These are phyloP conservation scores for Polytrichum commune DNA, from an alignment of 225 moss, liverwort and hornwort genomes.

Conservation along the genomic window DNA sequence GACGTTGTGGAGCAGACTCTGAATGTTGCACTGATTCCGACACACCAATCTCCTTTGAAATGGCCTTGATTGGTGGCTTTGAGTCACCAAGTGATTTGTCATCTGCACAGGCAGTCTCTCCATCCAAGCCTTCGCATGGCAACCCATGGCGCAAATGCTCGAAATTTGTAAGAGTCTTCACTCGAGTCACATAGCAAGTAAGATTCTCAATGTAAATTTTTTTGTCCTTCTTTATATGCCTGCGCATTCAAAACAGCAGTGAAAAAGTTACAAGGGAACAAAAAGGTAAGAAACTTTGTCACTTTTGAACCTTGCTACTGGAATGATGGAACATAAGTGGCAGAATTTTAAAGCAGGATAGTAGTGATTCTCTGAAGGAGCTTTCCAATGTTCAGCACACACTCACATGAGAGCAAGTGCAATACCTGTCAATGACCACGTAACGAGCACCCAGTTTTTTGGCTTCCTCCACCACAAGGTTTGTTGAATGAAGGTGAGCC, in stretches of 20 bases:
- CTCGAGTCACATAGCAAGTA: conserved; percentile 50
- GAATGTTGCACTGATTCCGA: conserved; percentile 7
- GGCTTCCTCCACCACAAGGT: conserved; percentile 54
- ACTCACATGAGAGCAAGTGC: conserved; percentile 4
- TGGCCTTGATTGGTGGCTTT: too few relatives aligned
- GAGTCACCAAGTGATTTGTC: too few relatives aligned
- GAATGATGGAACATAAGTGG: too few relatives aligned
- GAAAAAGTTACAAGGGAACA: neutral
- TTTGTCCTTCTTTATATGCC: conserved; percentile 45
- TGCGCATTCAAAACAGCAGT: conserved; percentile 15
- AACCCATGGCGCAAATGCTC: conserved; percentile 54
- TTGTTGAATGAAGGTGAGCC: conserved; percentile 32
- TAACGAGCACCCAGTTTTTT: conserved; percentile 43
- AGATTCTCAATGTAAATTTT: conserved; percentile 44
- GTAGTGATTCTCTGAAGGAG: neutral
- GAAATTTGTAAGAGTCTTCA: conserved; percentile 25
- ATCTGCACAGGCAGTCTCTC: neutral
- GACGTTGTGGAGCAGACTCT: conserved; percentile 6
- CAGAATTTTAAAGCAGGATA: neutral
- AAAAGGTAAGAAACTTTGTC: neutral
- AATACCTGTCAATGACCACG: conserved; percentile 55
- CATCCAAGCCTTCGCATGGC: conserved; percentile 17
- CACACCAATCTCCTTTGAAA: conserved; percentile 10
- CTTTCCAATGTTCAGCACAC: neutral
- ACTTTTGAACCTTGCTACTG: neutral